Percentiles rank a stretch among this genome's conserved stretches.
Evolutionary conservation across 106 monocot species (phyloP).

Genomic region (Alisma plantagoaquatica): DNA sequence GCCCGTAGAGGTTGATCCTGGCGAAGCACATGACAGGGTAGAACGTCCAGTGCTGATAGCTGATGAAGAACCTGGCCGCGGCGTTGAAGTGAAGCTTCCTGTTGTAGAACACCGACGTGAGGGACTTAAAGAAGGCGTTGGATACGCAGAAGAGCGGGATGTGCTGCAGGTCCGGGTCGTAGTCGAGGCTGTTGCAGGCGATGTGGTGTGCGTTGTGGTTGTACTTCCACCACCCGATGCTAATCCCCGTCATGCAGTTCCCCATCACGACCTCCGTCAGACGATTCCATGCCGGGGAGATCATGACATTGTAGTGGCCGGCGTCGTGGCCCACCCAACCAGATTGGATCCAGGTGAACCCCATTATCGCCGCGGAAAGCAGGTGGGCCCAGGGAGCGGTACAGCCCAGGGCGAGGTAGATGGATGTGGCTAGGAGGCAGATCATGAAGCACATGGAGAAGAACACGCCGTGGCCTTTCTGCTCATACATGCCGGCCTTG

Average conservation of each 20-base stretch:
- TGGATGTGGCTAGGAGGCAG: conserved; percentile 10
- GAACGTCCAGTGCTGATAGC: conserved; percentile 73
- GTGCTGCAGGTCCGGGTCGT: conserved; percentile 70
- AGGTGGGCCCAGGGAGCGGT: conserved; percentile 9
- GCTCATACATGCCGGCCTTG: conserved; percentile 32
- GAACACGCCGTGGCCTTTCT: conserved; percentile 27
- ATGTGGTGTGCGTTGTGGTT: conserved; percentile 78
- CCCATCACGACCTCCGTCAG: conserved; percentile 31
- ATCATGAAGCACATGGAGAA: conserved; percentile 12
- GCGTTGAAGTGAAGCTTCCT: conserved; percentile 39
- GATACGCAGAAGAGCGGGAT: conserved; percentile 58
- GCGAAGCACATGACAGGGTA: conserved; percentile 73
- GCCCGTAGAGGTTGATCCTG: conserved; percentile 46
- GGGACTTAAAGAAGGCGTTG: conserved; percentile 35
- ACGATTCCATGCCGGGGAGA: conserved; percentile 4
- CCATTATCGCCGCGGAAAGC: conserved; percentile 24
- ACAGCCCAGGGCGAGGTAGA: conserved; percentile 11
- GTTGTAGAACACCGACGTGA: conserved; percentile 43
- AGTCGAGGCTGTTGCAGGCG: conserved; percentile 67
- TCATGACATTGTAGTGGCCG: conserved; percentile 38
- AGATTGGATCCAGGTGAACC: conserved; percentile 43
- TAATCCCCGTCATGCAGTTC: conserved; percentile 44
- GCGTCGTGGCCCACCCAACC: conserved; percentile 50
- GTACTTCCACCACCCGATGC: conserved; percentile 68
- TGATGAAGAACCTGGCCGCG: conserved; percentile 32